Evolutionary conservation across 2,329 filamentous ascomycete genomes (phyloP), one percentile per base, ranked within the genome.

Genomic region (Blastomyces percursus): DNA sequence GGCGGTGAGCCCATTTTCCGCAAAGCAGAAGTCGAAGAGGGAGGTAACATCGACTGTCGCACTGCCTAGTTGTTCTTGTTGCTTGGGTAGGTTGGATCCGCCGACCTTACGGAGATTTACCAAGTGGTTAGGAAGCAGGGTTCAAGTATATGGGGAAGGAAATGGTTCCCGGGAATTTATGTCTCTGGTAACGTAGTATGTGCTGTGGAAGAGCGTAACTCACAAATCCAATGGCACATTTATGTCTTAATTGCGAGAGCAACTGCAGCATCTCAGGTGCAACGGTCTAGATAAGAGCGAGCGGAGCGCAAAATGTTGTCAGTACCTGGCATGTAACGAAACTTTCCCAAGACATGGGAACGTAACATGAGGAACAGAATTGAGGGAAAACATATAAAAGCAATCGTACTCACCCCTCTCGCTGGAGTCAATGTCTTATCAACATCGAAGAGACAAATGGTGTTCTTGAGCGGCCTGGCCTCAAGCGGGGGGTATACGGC

Each of bases 11-110:
- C 94, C 94, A 79, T 99, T 99, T 81, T 99, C 94, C 64, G 91
- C 82, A 80, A 99, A 99, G 84, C 89, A 94, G 80, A 90, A 99
- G 81, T 99, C 94, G 81, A 99, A 99, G 71, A 97, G 86, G 65
- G 85, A 81, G 60, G 86, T 91, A 65, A 97, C 93, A 69, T 80
- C 75, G 69, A 87, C 82, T 63, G 82, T 79, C 32, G 83, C 75
- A 3, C 84, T 82, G 74, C 91, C 91, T 65, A 97, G 84, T 80
- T 97, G 93, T 78, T 97, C 94, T 78, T 97, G 91, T 79, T 97
- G 94, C 81, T 99, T 97, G 74, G 77, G 79, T 66, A 96, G 84
- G 81, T 97, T 89, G 70, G 89, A 94, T 74, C 94, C 94, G 71
- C 94, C 94, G 65, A 97, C 76, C 77, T 61, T 61, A 32, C 63